Percentiles rank a stretch among this genome's conserved stretches.
Evolutionary conservation across 495 filamentous ascomycete genomes (phyloP).

Genomic region (Friedmanniomyces simplex): DNA sequence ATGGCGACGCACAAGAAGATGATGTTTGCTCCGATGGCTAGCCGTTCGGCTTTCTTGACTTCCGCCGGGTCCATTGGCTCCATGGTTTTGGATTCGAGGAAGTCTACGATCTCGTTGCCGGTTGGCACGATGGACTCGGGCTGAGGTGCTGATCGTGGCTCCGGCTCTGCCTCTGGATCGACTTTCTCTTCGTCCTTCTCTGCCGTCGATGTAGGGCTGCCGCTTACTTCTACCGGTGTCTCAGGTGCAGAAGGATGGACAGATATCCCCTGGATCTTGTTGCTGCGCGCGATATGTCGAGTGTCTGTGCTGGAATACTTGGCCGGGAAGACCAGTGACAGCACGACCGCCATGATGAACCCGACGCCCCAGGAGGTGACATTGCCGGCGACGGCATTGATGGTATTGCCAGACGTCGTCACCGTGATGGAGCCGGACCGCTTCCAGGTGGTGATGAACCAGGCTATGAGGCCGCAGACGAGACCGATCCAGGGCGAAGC

Average conservation of each 20-base stretch:
- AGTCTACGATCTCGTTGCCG: constrained; percentile 34
- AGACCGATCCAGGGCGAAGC: constrained; percentile 30
- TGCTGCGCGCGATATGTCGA: constrained; percentile 22
- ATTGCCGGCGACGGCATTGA: constrained; percentile 36
- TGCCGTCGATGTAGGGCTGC: background rate
- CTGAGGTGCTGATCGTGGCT: constrained; percentile 1
- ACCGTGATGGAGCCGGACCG: constrained; percentile 29
- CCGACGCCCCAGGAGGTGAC: constrained; percentile 31
- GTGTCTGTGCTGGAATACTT: constrained; percentile 23
- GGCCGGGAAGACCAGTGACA: constrained; percentile 30
- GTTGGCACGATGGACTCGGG: constrained; percentile 15
- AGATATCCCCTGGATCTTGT: constrained; percentile 29
- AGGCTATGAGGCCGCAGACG: constrained; percentile 26
- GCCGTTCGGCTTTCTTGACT: constrained; percentile 25
- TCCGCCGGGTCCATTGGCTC: constrained; percentile 34
- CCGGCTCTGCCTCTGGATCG: background rate
- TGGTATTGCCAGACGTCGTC: constrained; percentile 30
- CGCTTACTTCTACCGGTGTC: background rate
- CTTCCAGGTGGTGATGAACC: constrained; percentile 32
- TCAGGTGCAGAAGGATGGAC: background rate
- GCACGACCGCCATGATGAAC: constrained; percentile 28
- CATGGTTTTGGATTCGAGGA: constrained; percentile 30
- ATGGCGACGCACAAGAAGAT: constrained; percentile 31
- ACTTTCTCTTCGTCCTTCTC: constrained; percentile 4
- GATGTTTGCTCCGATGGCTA: constrained; percentile 25